Evolutionary conservation across 2,329 filamentous ascomycete species (phyloP).

Genomic region (Alternaria longipes): DNA sequence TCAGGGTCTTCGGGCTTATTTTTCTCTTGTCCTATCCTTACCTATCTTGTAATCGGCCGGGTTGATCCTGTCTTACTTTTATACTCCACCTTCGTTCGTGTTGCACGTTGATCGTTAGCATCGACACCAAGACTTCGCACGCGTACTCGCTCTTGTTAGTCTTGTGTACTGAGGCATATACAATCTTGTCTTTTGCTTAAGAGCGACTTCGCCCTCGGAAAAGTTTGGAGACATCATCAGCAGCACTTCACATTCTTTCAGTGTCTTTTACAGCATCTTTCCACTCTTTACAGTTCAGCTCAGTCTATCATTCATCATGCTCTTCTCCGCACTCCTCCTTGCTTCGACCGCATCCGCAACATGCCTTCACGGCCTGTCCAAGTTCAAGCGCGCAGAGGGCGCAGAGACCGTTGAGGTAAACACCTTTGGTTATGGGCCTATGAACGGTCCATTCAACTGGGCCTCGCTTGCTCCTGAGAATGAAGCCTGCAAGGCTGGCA

Average conservation of each 20-base stretch:
- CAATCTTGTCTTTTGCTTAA: conserved; percentile 7
- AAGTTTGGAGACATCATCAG: conserved; percentile 1
- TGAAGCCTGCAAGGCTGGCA: conserved; percentile 59
- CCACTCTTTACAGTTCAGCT: not conserved
- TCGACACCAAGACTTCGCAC: not conserved
- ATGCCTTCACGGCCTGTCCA: conserved; percentile 56
- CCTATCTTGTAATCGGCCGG: conserved; percentile 18
- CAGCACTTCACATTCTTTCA: conserved; percentile 1
- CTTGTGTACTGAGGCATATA: not conserved
- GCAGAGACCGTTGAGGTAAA: conserved; percentile 40
- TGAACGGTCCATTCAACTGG: conserved; percentile 64
- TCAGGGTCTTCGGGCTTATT: conserved; percentile 16
- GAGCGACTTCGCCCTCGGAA: not conserved
- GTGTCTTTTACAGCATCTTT: not conserved
- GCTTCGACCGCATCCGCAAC: conserved; percentile 50
- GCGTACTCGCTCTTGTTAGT: conserved; percentile 2
- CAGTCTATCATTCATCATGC: conserved; percentile 35
- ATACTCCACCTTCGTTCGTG: conserved; percentile 9
- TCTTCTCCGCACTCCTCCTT: conserved; percentile 42
- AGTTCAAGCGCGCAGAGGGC: conserved; percentile 43
- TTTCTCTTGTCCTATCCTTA: conserved; percentile 6
- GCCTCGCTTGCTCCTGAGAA: conserved; percentile 57
- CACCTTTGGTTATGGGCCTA: conserved; percentile 56
- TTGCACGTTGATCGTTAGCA: conserved; percentile 28
- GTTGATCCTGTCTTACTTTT: conserved; percentile 25